Evolutionary conservation across 2,329 filamentous ascomycete species (phyloP), one percentile per base, ranked within the genome.

Genomic region (Cladophialophora exuberans): DNA sequence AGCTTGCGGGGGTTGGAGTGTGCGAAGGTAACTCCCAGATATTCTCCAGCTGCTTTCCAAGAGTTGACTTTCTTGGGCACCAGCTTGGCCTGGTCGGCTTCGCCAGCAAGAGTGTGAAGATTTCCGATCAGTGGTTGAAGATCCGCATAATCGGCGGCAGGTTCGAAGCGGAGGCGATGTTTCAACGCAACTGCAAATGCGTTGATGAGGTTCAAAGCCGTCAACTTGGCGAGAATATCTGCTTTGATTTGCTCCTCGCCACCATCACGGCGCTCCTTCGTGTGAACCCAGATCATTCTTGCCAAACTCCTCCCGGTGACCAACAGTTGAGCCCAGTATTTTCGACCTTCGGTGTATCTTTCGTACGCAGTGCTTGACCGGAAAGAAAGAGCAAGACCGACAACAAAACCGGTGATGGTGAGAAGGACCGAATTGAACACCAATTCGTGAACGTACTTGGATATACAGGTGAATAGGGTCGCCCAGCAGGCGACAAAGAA

Each of bases 131-230:
- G 77, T 17, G 85, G 82, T 31, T 82, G 74, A 4, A 95, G 77
- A 65, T 94, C 90, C 1, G 86, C 81, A 69, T 94, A 93, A 49
- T 86, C 82, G 28, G 86, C 84, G 64, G 88, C 89, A 1, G 90
- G 89, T 69, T 95, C 89, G 69, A 93, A 93, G 26, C 90, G 88
- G 26, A 95, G 81, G 65, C 85, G 86, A 73, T 94, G 90, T 74
- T 93, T 93, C 56, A 95, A 77, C 1, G 90, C 75, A 15, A 89
- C 78, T n/a, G 88, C 81, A 64, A 89, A 94, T 2, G 89, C 87
- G 23, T 90, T 81, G 60, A 94, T 79, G 5, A 94, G 78, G 68
- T 94, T 93, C 70, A 94, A 82, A 5, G 84, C 84, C 13, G 85
- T 85, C 28, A 90, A 68, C 71, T 93, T 93, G 51, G 77, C 80